Percentiles rank a stretch among this genome's conserved stretches.
Conservation (phyloP, 768 basidiomycete genomes). For the Asterophora lycoperdoides region DNA sequence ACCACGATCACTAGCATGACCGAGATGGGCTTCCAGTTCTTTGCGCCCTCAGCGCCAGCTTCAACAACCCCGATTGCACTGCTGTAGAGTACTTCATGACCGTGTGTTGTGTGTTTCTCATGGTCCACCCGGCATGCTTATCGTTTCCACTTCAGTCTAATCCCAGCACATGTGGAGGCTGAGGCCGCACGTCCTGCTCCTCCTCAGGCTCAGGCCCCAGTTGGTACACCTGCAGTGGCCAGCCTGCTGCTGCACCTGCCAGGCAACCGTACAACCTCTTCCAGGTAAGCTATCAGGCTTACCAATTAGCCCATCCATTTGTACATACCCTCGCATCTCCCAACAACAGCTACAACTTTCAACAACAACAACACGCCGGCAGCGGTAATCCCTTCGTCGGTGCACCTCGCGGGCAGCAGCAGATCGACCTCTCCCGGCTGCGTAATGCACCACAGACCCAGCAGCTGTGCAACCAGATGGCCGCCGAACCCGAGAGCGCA, state of each 20-base stretch:
- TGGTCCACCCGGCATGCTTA: no score
- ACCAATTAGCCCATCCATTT: background rate
- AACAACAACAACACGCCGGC: slow-evolving; percentile 50
- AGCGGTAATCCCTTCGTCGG: slow-evolving; percentile 17
- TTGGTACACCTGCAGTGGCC: slow-evolving; percentile 27
- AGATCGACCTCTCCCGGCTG: slow-evolving; percentile 48
- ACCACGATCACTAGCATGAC: slow-evolving; percentile 76
- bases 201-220: slow-evolving; percentile 25
- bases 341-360: no score
- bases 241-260: slow-evolving; percentile 25
- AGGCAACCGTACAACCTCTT: slow-evolving; percentile 79
- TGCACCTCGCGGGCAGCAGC: slow-evolving; percentile 26
- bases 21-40: slow-evolving; percentile 93
- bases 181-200: slow-evolving; percentile 41
- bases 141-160: slow-evolving; percentile 32
- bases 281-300: slow-evolving; percentile 57
- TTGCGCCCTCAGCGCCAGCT: slow-evolving; percentile 86
- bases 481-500: slow-evolving; percentile 71
- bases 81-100: slow-evolving; percentile 96
- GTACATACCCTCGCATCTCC: slow-evolving; percentile 46
- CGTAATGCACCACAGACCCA: slow-evolving; percentile 61
- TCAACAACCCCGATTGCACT: slow-evolving; percentile 95
- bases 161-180: slow-evolving; percentile 64
- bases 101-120: slow-evolving; percentile 39
- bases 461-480: slow-evolving; percentile 68